Conservation (phyloP, 768 basidiomycete genomes). For the Termitomyces sp. region DNA sequence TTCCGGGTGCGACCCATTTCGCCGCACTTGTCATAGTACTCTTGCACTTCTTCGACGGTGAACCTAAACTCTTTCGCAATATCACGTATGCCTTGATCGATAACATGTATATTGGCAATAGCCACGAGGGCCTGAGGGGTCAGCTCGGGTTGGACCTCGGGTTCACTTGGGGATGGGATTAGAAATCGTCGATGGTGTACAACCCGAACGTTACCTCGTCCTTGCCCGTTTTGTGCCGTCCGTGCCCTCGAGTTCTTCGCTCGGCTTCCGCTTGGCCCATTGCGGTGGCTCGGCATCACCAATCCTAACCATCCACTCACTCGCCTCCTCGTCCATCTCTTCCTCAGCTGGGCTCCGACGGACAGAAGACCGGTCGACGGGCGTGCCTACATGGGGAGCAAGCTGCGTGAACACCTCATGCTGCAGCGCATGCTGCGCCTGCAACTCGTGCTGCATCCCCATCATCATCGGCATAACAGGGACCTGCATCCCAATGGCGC, state of each 20-base stretch:
- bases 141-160: constrained; percentile 12
- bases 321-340: constrained; percentile 61
- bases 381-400: constrained; percentile 6
- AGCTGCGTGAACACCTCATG: constrained; percentile 15
- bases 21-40: constrained; percentile 69
- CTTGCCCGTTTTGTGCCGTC: constrained; percentile 39
- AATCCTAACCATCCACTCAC: constrained; percentile 63
- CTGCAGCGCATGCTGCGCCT: constrained; percentile 5
- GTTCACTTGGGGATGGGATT: constrained; percentile 14
- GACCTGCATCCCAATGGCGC: constrained; percentile 14
- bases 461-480: constrained; percentile 9
- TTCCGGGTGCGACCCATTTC: constrained; percentile 62
- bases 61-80: constrained; percentile 70
- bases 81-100: constrained; percentile 58
- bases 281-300: constrained; percentile 58
- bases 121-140: constrained; percentile 28
- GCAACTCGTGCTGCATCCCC: constrained; percentile 12
- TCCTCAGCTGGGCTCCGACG: constrained; percentile 52
- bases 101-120: constrained; percentile 49
- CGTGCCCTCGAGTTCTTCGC: constrained; percentile 30
- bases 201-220: constrained; percentile 27
- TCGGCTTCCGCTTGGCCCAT: constrained; percentile 62
- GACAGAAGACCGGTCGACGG: constrained; percentile 26
- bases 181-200: not conserved
- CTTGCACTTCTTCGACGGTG: constrained; percentile 71